Evolutionary conservation across 441 rosid genomes (phyloP).

Genomic region (Pelargonium myrrhifolium): DNA sequence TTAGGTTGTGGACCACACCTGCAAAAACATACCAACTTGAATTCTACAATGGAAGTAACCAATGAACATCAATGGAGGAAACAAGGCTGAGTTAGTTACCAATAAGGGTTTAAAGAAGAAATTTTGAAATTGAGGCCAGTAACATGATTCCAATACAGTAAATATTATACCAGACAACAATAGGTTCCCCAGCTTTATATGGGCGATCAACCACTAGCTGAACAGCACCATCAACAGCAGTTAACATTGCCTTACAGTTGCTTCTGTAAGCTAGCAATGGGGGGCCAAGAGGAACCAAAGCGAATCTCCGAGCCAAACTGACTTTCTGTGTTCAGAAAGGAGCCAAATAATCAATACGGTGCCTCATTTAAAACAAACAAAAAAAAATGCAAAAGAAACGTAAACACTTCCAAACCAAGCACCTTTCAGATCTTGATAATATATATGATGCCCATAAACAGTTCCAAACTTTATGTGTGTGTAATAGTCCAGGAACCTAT

Average conservation of each 20-base stretch:
- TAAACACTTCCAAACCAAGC: neutral
- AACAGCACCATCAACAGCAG: slow-evolving; percentile 72
- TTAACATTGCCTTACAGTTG: slow-evolving; percentile 88
- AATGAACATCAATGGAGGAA: slow-evolving; percentile 10
- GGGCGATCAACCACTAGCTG: slow-evolving; percentile 75
- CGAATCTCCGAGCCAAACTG: slow-evolving; percentile 90
- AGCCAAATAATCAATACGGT: slow-evolving; percentile 16
- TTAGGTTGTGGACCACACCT: slow-evolving; percentile 99
- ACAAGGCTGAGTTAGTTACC: slow-evolving; percentile 19
- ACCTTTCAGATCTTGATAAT: neutral
- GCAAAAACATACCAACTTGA: slow-evolving; percentile 14
- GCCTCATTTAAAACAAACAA: slow-evolving; percentile 9
- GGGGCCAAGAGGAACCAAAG: slow-evolving; percentile 96
- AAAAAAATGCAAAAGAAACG: neutral
- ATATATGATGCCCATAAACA: neutral
- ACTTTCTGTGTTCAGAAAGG: slow-evolving; percentile 60
- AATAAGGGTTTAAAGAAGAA: slow-evolving; percentile 12
- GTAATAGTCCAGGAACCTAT: neutral
- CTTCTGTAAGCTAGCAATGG: slow-evolving; percentile 85
- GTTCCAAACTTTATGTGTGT: neutral
- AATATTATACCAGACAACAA: slow-evolving; percentile 65
- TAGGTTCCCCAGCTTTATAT: slow-evolving; percentile 80
- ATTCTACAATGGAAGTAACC: slow-evolving; percentile 7
- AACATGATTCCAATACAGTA: slow-evolving; percentile 4
- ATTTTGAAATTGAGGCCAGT: slow-evolving; percentile 8